These are phyloP conservation scores for Mycena polygramma DNA, from an alignment of 768 basidiomycete species.

Conservation along the genomic window DNA sequence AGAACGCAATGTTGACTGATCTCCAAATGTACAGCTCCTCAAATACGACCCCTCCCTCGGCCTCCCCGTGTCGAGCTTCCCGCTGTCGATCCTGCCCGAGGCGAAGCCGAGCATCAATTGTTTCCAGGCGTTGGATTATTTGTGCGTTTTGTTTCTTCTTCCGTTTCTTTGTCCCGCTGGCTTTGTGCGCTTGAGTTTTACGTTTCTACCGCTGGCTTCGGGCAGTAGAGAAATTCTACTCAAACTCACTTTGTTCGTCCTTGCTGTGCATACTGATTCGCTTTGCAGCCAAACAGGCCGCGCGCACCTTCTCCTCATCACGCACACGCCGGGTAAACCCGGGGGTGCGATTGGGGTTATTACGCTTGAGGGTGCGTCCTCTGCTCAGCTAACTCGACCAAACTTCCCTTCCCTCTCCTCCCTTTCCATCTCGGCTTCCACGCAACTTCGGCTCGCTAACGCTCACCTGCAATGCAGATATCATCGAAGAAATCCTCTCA, in stretches of 20 bases:
- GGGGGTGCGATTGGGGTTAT: constrained; percentile 94
- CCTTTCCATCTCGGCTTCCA: too few species aligned
- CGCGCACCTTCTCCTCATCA: constrained; percentile 90
- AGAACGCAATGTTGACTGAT: too few species aligned
- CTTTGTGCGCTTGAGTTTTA: too few species aligned
- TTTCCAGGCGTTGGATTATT: constrained; percentile 95
- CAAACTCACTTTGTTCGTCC: too few species aligned
- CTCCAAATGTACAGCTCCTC: constrained; percentile 68
- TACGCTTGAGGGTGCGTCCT: constrained; percentile 78
- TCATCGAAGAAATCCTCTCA: not conserved
- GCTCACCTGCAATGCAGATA: not conserved
- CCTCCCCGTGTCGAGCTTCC: constrained; percentile 80
- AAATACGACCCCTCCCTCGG: constrained; percentile 89
- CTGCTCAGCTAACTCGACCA: too few species aligned
- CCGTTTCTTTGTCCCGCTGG: too few species aligned
- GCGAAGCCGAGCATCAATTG: constrained; percentile 91
- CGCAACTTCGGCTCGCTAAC: too few species aligned
- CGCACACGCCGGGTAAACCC: constrained; percentile 83
- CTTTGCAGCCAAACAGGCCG: constrained; percentile 86
- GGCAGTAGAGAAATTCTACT: too few species aligned
- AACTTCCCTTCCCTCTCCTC: too few species aligned
- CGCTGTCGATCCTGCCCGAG: constrained; percentile 89
- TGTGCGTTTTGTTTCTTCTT: constrained; percentile 62
- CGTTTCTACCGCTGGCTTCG: too few species aligned
- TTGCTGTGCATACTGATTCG: too few species aligned